Percentiles rank a stretch among this genome's conserved stretches.
These are phyloP conservation scores for Leishmania braziliensis DNA, from an alignment of 208 protist genomes.

Conservation along the genomic window DNA sequence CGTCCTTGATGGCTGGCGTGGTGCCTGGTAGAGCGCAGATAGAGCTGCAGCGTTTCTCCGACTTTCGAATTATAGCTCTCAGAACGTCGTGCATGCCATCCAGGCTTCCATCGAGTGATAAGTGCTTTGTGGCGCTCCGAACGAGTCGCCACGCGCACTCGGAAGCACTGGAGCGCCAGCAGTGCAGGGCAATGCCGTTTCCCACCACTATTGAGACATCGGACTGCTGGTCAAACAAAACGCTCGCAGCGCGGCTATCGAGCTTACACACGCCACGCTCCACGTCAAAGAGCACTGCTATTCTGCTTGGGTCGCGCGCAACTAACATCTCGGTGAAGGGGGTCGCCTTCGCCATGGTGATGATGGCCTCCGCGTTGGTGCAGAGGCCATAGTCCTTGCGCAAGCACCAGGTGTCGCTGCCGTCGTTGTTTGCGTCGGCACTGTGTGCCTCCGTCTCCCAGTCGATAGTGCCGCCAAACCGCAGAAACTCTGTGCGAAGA, in stretches of 20 bases:
- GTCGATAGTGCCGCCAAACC: slow-evolving; percentile 67
- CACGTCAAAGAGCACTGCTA: slow-evolving; percentile 73
- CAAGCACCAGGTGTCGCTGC: slow-evolving; percentile 67
- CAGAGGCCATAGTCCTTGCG: slow-evolving; percentile 73
- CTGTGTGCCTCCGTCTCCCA: slow-evolving; percentile 70
- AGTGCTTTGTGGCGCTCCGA: slow-evolving; percentile 19
- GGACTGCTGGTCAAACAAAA: slow-evolving; percentile 42
- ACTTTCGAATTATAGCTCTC: slow-evolving; percentile 26
- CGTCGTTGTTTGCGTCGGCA: slow-evolving; percentile 66
- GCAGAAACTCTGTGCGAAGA: slow-evolving; percentile 74
- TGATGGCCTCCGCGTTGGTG: slow-evolving; percentile 60
- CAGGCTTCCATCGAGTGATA: slow-evolving; percentile 14
- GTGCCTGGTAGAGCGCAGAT: slow-evolving; percentile 56
- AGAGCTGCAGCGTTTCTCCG: slow-evolving; percentile 29
- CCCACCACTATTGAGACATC: slow-evolving; percentile 72
- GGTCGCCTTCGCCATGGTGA: slow-evolving; percentile 54
- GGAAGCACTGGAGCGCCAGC: slow-evolving; percentile 40
- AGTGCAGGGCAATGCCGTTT: slow-evolving; percentile 57
- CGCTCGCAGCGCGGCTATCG: slow-evolving; percentile 5
- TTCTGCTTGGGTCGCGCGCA: slow-evolving; percentile 57
- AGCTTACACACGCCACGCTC: slow-evolving; percentile 41
- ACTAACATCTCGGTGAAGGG: slow-evolving; percentile 47
- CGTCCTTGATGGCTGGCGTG: slow-evolving; percentile 72
- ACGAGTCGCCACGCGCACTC: slow-evolving; percentile 56
- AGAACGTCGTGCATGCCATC: slow-evolving; percentile 26